Evolutionary conservation across 2,329 filamentous ascomycete genomes (phyloP).

Genomic region (Bimuria novae-zelandiae): DNA sequence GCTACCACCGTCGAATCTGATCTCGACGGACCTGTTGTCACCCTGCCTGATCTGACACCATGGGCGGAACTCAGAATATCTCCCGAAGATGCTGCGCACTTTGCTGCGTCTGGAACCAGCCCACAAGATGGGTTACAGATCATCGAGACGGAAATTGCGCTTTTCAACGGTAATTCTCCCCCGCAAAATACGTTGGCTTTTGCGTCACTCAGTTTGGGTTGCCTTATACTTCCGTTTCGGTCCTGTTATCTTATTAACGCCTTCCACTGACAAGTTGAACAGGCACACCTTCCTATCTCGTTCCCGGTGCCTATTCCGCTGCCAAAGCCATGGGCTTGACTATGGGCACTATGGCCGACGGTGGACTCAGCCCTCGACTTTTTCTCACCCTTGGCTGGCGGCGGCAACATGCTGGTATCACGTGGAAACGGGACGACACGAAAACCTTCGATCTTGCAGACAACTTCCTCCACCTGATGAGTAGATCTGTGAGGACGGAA

Average conservation of each 20-base stretch:
- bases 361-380: neutral
- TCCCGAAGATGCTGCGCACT: neutral
- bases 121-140: neutral
- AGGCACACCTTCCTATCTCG: neutral
- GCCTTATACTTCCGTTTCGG: neutral
- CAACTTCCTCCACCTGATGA: neutral
- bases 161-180: slow-evolving; percentile 2
- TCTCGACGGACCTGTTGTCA: too few species aligned
- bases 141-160: neutral
- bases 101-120: neutral
- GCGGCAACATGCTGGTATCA: slow-evolving; percentile 1
- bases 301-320: neutral
- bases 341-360: neutral
- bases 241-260: neutral
- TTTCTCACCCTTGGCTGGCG: neutral
- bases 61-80: neutral
- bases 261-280: neutral
- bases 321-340: neutral
- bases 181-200: too few species aligned
- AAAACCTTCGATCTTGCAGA: neutral
- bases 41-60: neutral
- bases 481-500: too few species aligned
- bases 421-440: neutral
- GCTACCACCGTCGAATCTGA: too few species aligned
- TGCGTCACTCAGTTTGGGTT: too few species aligned